Base-by-base conservation (phyloP, 305 asterid species). In the Fraxinus angustifolia region DNA sequence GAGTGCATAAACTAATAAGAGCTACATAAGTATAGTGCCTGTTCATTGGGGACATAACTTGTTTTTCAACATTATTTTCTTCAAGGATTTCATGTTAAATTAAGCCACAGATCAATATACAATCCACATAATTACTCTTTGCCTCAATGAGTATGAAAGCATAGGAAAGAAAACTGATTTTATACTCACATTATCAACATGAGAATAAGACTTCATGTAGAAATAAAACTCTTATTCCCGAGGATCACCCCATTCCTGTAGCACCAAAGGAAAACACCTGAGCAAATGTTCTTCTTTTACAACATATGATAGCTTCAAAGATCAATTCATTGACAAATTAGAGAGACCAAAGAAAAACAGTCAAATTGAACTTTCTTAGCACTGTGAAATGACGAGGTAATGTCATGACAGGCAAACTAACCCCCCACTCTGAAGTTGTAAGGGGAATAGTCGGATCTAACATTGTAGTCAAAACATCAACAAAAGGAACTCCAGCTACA, bases 231-330 rank as follows among this genome's bases (percentile, higher is more conserved):
- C 96, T 81, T 95, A 92, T 84, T 92, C 87, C 38, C 98, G 96
- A 83, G 99, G 99, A 89, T 95, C 99, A 73, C 97, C 97, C 99
- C 98, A 93, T 90, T 95, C 99, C 99, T 95, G 93, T 82, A 83
- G 79, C 82, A 81, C 79, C 76, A 70, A 16, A 70, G 40, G 75
- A 70, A 70, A 70, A 31, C 75, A 70, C 75, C 75, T 70, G 23
- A 70, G 42, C 19, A 16, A 70, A 31, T 70, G 75, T 70, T 31
- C 73, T 70, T 30, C 73, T 14, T 33, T 12, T 70, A 4, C 26
- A 70, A 31, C 10, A 33, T 70, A 70, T 16, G 40, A 30, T 31
- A 16, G 75, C 38, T 14, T 70, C 40, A 23, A 23, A 68, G 35
- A 12, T 30, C 36, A 68, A 68, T 70, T 31, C 75, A 14, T 30